Base-by-base conservation (phyloP, 805 yeast species). In the Saccharomycopsis guyanensis region DNA sequence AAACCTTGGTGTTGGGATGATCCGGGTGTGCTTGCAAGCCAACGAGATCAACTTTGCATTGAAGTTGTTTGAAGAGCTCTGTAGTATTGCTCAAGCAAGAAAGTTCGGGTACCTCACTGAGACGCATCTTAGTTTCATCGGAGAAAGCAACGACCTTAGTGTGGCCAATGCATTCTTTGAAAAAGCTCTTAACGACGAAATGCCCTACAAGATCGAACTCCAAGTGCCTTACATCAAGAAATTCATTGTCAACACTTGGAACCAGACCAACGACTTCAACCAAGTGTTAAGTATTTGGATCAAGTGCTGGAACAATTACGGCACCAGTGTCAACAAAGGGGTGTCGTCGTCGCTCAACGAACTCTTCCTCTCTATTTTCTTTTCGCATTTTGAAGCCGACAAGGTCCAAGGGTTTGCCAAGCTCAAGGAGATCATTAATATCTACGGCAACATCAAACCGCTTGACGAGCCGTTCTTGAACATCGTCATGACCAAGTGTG, bases 391-490 rank as follows among this genome's bases (percentile, higher is more conserved):
- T 60, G 77, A 76, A 4, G 67, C 69, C 50, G 71, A 75, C 36
- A 64, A 66, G 51, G 66, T 65, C 6, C 75, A 76, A 53, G 82
- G 87, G 3, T 74, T 80, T 55, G 59, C 58, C 43, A 70, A 74
- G 54, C 72, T 86, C 55, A 75, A 75, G 57, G 69, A 72, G 41
- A 60, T 83, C 43, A 76, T 84, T 49, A 60, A 70, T 15, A 66
- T 70, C 29, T 82, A 82, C 59, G 70, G 77, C 42, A 69, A 69
- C 40, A 67, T 78, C 51, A 77, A 76, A 56, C 68, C 73, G 19
- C 71, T 82, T 46, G 91, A 85, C 61, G 91, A 84, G 61, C 81
- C 86, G n/a, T 84, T 86, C 57, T 74, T 86, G 62, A 86, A 86
- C 61, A 84, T 85, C 37, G 69, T 85, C 45, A 69, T 86, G 48